These are phyloP conservation scores for Hypomyces rosellus DNA, from an alignment of 2,329 filamentous ascomycete genomes.

Conservation along the genomic window DNA sequence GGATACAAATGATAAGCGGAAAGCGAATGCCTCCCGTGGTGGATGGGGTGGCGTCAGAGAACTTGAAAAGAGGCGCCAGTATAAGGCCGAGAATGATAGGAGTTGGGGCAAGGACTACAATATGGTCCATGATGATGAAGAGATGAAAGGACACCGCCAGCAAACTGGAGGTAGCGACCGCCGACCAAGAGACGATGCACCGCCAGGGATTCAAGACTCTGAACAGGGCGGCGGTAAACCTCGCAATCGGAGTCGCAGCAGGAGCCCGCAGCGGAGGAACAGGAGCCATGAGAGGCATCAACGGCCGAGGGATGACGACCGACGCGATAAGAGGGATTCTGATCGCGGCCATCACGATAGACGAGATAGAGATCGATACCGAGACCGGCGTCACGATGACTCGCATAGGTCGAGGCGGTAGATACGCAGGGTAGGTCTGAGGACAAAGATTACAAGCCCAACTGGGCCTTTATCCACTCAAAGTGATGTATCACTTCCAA, in stretches of 20 bases:
- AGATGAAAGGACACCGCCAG: conserved; percentile 48
- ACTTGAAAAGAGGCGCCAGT: conserved; percentile 86
- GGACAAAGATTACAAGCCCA: neutral
- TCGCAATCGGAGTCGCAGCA: conserved; percentile 35
- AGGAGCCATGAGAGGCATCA: conserved; percentile 27
- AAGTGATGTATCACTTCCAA: neutral
- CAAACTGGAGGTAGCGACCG: conserved; percentile 15
- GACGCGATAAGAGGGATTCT: conserved; percentile 20
- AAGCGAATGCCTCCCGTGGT: conserved; percentile 50
- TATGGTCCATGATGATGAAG: conserved; percentile 75
- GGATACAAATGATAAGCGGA: conserved; percentile 75
- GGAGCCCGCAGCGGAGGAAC: conserved; percentile 32
- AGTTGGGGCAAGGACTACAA: conserved; percentile 51
- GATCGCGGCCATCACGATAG: conserved; percentile 11
- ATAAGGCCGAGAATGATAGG: conserved; percentile 59
- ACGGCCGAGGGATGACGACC: conserved; percentile 20
- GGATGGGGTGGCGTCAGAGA: conserved; percentile 88
- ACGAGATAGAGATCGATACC: conserved; percentile 24
- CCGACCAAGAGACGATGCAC: conserved; percentile 14
- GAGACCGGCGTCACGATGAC: conserved; percentile 13
- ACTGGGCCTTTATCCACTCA: no score
- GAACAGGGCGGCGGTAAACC: neutral
- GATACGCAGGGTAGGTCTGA: neutral
- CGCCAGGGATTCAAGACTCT: conserved; percentile 2
- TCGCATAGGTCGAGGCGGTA: neutral